Evolutionary conservation across 139 green algal genomes (phyloP).

Genomic region (Diplosphaera chodatii): DNA sequence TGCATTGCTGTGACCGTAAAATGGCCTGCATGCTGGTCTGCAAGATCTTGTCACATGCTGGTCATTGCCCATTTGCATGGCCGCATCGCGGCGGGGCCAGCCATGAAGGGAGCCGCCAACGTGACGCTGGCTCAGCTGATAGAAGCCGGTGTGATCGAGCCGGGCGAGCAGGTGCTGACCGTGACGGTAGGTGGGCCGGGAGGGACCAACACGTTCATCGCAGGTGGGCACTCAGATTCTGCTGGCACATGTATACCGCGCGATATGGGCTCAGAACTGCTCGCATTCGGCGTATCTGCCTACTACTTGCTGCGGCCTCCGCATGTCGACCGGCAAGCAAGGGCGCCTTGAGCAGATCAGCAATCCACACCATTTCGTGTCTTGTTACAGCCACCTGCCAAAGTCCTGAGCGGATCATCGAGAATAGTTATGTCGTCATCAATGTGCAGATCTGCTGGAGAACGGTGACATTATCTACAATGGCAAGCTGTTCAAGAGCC

Average conservation of each 20-base stretch:
- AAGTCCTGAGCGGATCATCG: neutral
- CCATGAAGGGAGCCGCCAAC: neutral
- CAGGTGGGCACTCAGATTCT: neutral
- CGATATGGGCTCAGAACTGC: too few species aligned
- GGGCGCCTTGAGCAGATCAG: conserved; percentile 1
- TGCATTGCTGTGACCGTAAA: too few species aligned
- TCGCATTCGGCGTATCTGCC: too few species aligned
- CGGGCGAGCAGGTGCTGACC: conserved; percentile 4
- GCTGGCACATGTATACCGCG: neutral
- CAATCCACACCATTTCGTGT: neutral
- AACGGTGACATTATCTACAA: conserved; percentile 25
- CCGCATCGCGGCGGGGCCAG: neutral
- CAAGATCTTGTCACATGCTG: neutral
- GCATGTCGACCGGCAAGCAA: too few species aligned
- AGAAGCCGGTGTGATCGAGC: conserved; percentile 6
- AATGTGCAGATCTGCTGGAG: conserved; percentile 14
- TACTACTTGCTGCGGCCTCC: too few species aligned
- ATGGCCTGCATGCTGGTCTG: too few species aligned
- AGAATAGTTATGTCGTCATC: neutral
- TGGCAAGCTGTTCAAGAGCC: conserved; percentile 13
- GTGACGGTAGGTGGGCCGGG: conserved; percentile 10
- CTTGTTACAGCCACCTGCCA: too few species aligned
- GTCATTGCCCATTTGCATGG: neutral
- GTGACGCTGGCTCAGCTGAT: conserved; percentile 17
- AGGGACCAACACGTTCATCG: conserved; percentile 1